Evolutionary conservation across 176 grass and related monocot species (phyloP).

Genomic region (Ensete ventricosum): DNA sequence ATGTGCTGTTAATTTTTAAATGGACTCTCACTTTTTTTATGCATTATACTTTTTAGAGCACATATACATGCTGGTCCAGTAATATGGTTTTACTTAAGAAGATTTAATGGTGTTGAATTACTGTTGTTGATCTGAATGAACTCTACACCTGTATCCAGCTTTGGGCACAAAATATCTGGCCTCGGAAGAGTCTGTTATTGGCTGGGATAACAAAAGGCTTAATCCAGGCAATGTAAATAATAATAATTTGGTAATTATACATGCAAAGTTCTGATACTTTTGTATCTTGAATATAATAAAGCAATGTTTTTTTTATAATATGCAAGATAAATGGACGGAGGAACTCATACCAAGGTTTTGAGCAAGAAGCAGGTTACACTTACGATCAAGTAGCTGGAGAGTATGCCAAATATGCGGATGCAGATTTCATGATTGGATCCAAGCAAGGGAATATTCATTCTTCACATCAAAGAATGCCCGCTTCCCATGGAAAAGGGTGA

Average conservation of each 20-base stretch:
- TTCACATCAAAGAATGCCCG: constrained; percentile 31
- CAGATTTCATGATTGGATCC: constrained; percentile 30
- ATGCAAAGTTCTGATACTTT: neutral
- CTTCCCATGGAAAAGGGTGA: constrained; percentile 79
- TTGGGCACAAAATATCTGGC: constrained; percentile 13
- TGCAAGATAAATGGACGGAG: constrained; percentile 28
- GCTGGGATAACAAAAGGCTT: constrained; percentile 17
- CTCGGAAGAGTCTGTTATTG: constrained; percentile 1
- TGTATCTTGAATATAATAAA: constrained; percentile 8
- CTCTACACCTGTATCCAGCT: constrained; percentile 6
- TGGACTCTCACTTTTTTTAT: too few relatives aligned
- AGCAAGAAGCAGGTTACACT: constrained; percentile 41
- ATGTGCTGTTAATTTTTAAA: neutral
- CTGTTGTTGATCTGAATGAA: neutral
- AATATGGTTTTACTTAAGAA: neutral
- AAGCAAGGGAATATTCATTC: constrained; percentile 26
- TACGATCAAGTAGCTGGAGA: constrained; percentile 28
- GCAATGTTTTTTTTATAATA: constrained; percentile 23
- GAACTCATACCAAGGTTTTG: constrained; percentile 38
- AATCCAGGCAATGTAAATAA: constrained; percentile 26
- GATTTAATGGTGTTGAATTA: neutral
- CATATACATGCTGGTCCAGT: too few relatives aligned
- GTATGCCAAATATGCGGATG: constrained; percentile 50
- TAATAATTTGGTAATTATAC: constrained; percentile 38
- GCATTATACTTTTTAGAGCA: too few relatives aligned